Base-by-base conservation (phyloP, 1,139 yeast species). In the Pichia sp. region DNA sequence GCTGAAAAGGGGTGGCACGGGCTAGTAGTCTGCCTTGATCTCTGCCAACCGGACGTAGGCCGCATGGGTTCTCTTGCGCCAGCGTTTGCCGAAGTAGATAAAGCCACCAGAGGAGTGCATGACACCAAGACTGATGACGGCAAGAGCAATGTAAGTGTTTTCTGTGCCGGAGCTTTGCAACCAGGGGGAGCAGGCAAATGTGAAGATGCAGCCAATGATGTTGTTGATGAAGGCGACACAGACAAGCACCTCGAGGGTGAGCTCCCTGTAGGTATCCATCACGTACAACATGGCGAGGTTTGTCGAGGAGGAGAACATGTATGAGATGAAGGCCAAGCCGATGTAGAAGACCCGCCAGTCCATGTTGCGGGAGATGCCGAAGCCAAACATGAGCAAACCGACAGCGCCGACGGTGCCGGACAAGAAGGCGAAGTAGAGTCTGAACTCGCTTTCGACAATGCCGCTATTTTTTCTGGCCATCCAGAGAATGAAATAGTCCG, bases 131-230 rank as follows among this genome's bases (percentile, higher is more conserved):
- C 72, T 71, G 23, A 74, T 57, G 11, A 69, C 73, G 7, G 75
- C 76, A 61, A 74, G 67, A 2, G 71, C 70, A 38, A 72, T 71
- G 53, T 73, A 72, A 1, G 75, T 71, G 55, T 70, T 65, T 49
- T 72, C 68, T 52, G 67, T 68, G 7, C 76, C 74, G 59, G 72
- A 66, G 7, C 61, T 57, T 8, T 61, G 67, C 15, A 74, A 61
- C 77, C 76, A 73, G 6, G 72, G 73, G 3, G 76, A 72, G 57
- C 77, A 74, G 2, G 73, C 71, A 64, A 74, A 74, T 0, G 77
- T 73, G 57, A 74, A 74, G 7, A 72, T 63, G 54, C 76, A 73
- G 2, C 76, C 76, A 48, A 72, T 64, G 51, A 70, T 56, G 56
- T 74, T 74, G 60, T 72, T 72, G 47, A 74, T 71, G 29, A 74